These are phyloP conservation scores for Populus pruinosa DNA, from an alignment of 345 rosid species.

Conservation along the genomic window DNA sequence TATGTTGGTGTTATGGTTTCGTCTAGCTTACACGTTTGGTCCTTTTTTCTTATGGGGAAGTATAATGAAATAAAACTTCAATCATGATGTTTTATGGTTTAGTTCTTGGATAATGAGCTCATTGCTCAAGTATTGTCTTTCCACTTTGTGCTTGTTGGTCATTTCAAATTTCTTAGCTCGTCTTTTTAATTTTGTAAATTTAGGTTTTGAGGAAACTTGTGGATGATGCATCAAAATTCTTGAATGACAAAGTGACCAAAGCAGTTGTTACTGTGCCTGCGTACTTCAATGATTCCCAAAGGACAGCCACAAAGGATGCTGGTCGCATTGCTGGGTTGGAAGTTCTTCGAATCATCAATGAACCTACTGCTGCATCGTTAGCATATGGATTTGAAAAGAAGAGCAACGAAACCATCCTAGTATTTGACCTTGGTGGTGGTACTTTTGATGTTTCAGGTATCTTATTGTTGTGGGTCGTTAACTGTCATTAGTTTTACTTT, in stretches of 20 bases:
- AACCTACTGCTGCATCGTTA: conserved; percentile 96
- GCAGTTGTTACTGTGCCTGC: conserved; percentile 35
- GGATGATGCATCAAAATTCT: conserved; percentile 73
- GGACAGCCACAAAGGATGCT: conserved; percentile 96
- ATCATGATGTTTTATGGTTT: not conserved
- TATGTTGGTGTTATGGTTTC: not conserved
- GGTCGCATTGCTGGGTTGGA: conserved; percentile 40
- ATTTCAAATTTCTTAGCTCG: not conserved
- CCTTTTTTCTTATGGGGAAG: not conserved
- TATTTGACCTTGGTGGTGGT: conserved; percentile 99
- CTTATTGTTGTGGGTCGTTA: not conserved
- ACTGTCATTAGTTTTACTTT: not conserved
- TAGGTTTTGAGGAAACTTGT: conserved; percentile 95
- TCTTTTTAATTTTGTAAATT: not conserved
- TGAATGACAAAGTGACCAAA: conserved; percentile 31
- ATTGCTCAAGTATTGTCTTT: not conserved
- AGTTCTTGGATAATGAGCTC: not conserved
- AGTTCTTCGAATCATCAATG: conserved; percentile 83
- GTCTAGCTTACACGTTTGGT: not conserved
- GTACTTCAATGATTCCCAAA: conserved; percentile 45
- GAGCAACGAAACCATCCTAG: conserved; percentile 90
- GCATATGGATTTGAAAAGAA: conserved; percentile 98
- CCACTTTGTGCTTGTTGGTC: not conserved
- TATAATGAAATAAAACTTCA: not conserved
- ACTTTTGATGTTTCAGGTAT: conserved; percentile 98